Conservation (phyloP, 345 rosid species). For the Capsella bursapastoris region DNA sequence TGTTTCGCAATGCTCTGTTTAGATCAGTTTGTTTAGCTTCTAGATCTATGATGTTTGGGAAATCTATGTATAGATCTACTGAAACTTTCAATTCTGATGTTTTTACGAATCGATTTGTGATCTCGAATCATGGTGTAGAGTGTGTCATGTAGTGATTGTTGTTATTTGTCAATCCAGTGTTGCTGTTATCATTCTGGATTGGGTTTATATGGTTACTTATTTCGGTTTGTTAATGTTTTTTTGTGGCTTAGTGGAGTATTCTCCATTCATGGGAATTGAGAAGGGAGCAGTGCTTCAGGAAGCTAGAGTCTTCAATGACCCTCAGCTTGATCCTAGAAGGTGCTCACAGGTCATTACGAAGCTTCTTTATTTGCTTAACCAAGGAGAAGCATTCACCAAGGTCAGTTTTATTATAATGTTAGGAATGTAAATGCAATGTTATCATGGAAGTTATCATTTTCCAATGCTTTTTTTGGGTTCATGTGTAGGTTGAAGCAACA, state of each 20-base stretch:
- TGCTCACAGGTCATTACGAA: slow-evolving; percentile 97
- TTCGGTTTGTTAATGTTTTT: background rate
- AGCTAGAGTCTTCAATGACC: slow-evolving; percentile 90
- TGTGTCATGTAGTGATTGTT: slow-evolving; percentile 1
- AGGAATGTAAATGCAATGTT: background rate
- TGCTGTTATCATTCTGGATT: slow-evolving; percentile 5
- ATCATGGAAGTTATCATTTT: background rate
- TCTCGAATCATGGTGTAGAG: background rate
- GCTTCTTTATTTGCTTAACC: slow-evolving; percentile 86
- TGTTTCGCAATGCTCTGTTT: slow-evolving; percentile 1
- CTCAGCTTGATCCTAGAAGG: slow-evolving; percentile 88
- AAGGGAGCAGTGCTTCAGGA: slow-evolving; percentile 97
- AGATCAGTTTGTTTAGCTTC: slow-evolving; percentile 48
- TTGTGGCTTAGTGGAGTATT: slow-evolving; percentile 61
- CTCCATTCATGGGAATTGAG: slow-evolving; percentile 89
- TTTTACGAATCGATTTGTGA: background rate
- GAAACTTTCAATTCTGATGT: background rate
- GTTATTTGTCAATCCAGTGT: background rate
- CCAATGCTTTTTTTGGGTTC: slow-evolving; percentile 1
- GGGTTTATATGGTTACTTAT: background rate
- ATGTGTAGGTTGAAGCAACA: slow-evolving; percentile 74
- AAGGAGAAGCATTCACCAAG: slow-evolving; percentile 88
- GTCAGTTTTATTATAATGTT: slow-evolving; percentile 32
- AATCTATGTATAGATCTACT: slow-evolving; percentile 24
- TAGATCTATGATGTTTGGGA: slow-evolving; percentile 53